phyloP scores from a whole-genome alignment of 139 green algal genomes.

The Chlorella sp. region DNA sequence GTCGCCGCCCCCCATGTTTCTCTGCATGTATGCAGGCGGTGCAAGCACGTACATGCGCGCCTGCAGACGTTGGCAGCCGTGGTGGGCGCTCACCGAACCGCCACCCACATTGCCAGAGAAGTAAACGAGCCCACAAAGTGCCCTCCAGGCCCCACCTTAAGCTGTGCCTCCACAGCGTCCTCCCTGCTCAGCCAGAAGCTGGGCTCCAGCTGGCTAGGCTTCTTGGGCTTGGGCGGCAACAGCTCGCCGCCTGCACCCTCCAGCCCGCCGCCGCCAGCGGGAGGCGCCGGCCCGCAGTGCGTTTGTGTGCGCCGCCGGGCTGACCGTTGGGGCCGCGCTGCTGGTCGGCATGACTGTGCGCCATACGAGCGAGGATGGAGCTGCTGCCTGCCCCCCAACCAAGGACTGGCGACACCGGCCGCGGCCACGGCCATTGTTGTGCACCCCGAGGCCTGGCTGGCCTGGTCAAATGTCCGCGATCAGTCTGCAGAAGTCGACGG shows the following conservation, averaged over 20 bases:
- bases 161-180: slow-evolving; percentile 16
- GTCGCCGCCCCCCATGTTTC: no score
- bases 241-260: neutral
- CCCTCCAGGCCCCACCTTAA: neutral
- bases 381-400: no score
- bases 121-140: neutral
- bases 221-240: neutral
- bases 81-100: neutral
- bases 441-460: no score
- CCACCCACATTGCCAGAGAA: neutral
- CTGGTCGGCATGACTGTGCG: neutral
- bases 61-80: neutral
- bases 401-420: no score
- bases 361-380: neutral
- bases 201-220: slow-evolving; percentile 18
- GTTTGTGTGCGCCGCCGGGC: neutral
- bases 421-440: no score
- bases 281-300: no score
- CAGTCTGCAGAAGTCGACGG: no score
- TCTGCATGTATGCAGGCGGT: neutral
- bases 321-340: neutral
- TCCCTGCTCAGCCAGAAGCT: slow-evolving; percentile 19
- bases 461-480: no score
- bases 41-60: neutral
- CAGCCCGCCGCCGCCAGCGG: neutral